Percentiles rank a stretch among this genome's conserved stretches.
Evolutionary conservation across 1,139 yeast genomes (phyloP).

Genomic region (Yamadazyma diospyri): DNA sequence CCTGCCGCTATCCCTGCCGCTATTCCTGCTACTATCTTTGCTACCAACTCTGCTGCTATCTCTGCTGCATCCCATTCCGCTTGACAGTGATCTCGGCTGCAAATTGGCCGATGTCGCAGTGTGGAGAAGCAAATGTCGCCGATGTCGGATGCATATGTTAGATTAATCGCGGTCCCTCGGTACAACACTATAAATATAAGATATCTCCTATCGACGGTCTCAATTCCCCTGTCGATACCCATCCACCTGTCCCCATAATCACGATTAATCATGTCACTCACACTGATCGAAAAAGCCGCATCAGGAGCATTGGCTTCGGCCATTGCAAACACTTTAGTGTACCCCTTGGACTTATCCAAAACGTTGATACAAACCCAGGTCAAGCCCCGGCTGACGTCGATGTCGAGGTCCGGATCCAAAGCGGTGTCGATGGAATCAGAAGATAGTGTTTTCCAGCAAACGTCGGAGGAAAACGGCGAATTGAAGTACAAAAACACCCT

Average conservation of each 20-base stretch:
- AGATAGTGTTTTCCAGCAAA: constrained; percentile 24
- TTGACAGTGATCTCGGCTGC: too few species aligned
- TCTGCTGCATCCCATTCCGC: too few species aligned
- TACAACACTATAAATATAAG: background rate
- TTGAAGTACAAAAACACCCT: constrained; percentile 53
- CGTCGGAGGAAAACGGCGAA: constrained; percentile 18
- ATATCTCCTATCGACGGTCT: too few species aligned
- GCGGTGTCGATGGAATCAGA: constrained; percentile 12
- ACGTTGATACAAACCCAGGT: constrained; percentile 73
- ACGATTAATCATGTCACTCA: constrained; percentile 37
- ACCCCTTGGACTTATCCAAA: constrained; percentile 71
- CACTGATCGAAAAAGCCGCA: constrained; percentile 70
- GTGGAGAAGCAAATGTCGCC: too few species aligned
- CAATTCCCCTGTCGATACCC: too few species aligned
- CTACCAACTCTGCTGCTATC: too few species aligned
- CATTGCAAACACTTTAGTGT: constrained; percentile 74
- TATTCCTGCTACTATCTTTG: too few species aligned
- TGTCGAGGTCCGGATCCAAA: constrained; percentile 7
- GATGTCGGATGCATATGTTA: constrained; percentile 1
- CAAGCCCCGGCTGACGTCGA: constrained; percentile 19
- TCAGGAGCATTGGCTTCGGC: constrained; percentile 86
- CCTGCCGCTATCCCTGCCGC: too few species aligned
- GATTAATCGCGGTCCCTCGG: constrained; percentile 1
- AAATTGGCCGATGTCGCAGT: constrained; percentile 1
- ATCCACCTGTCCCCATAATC: too few species aligned